Percentiles rank a stretch among this genome's conserved stretches.
These are phyloP conservation scores for Arthrobotrys entomopaga DNA, from an alignment of 2,329 filamentous ascomycete genomes.

Conservation along the genomic window DNA sequence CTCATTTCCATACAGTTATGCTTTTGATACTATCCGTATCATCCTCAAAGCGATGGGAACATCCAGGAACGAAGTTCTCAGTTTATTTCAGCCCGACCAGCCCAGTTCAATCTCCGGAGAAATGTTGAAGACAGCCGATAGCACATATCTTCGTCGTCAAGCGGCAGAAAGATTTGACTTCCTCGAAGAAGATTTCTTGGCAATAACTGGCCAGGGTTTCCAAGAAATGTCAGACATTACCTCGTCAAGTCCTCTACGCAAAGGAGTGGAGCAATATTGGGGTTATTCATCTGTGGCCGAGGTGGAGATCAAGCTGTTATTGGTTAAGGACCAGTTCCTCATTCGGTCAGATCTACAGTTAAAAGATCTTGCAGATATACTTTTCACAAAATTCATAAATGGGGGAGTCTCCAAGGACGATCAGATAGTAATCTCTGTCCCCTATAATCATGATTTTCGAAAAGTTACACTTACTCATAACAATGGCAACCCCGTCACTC, in stretches of 20 bases:
- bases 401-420: neutral
- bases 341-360: neutral
- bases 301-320: neutral
- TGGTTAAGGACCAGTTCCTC: slow-evolving; percentile 18
- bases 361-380: slow-evolving; percentile 8
- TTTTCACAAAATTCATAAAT: slow-evolving; percentile 11
- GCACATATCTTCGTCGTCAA: neutral
- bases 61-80: neutral
- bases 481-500: neutral
- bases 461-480: neutral
- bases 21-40: slow-evolving; percentile 16
- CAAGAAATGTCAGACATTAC: too few species aligned
- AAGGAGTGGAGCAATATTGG: slow-evolving; percentile 8
- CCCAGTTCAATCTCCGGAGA: neutral
- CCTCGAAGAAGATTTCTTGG: slow-evolving; percentile 12
- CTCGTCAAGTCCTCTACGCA: neutral
- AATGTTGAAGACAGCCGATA: neutral
- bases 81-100: neutral
- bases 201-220: slow-evolving; percentile 11
- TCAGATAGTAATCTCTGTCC: neutral
- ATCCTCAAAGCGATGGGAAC: slow-evolving; percentile 17
- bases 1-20: slow-evolving; percentile 45
- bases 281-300: neutral
- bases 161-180: slow-evolving; percentile 8
- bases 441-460: neutral